Conservation (phyloP, 2,329 filamentous ascomycete species). For the Didymella glomerata region DNA sequence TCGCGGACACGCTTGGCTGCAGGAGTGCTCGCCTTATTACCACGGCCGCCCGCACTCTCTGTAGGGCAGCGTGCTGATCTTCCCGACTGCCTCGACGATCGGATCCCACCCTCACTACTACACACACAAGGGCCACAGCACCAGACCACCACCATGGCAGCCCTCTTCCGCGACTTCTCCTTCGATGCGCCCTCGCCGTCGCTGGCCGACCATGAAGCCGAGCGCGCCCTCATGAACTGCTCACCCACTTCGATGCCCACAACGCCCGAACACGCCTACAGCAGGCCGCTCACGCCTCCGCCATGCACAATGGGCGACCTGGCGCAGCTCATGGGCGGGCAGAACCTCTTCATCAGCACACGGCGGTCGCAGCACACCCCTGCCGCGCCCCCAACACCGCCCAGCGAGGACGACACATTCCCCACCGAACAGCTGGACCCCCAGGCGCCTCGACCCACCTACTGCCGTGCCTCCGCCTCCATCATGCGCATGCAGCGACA, state of each 20-base stretch:
- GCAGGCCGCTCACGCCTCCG: slow-evolving; percentile 38
- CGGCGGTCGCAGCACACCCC: slow-evolving; percentile 13
- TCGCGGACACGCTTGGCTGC: slow-evolving; percentile 14
- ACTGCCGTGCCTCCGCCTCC: slow-evolving; percentile 48
- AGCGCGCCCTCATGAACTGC: slow-evolving; percentile 43
- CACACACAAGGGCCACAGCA: slow-evolving; percentile 10
- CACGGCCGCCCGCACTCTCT: slow-evolving; percentile 23
- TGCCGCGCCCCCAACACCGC: slow-evolving; percentile 37
- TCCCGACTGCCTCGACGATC: background rate
- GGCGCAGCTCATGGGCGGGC: slow-evolving; percentile 45
- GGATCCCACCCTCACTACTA: background rate
- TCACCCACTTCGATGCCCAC: slow-evolving; percentile 44
- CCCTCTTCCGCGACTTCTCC: slow-evolving; percentile 53
- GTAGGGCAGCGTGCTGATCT: slow-evolving; percentile 14
- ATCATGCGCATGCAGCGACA: slow-evolving; percentile 53
- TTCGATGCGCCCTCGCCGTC: slow-evolving; percentile 48
- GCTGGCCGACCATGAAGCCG: slow-evolving; percentile 38
- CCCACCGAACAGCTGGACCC: slow-evolving; percentile 20
- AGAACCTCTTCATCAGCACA: slow-evolving; percentile 42
- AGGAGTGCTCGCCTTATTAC: slow-evolving; percentile 20
- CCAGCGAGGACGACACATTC: slow-evolving; percentile 34
- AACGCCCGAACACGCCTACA: slow-evolving; percentile 11
- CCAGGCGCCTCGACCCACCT: slow-evolving; percentile 30
- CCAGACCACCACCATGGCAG: slow-evolving; percentile 5
- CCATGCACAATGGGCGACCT: slow-evolving; percentile 50